phyloP scores from a whole-genome alignment of 2,329 filamentous ascomycete genomes.

The Teratosphaeria zuluensis region DNA sequence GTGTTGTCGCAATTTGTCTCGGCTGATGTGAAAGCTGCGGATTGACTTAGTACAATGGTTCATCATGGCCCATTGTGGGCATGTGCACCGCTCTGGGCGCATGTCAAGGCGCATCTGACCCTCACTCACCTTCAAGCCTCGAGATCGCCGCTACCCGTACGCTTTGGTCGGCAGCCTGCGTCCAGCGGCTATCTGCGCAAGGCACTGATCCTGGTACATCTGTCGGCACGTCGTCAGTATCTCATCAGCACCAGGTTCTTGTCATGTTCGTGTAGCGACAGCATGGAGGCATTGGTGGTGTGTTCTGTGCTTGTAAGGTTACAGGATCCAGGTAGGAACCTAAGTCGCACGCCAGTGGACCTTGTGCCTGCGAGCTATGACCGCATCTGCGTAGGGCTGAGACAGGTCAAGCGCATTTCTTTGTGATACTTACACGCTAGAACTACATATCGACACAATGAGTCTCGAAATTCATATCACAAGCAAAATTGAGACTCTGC shows the following conservation, averaged over 20 bases:
- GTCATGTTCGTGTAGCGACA: neutral
- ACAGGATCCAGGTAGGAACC: neutral
- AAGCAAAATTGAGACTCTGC: neutral
- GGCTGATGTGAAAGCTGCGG: neutral
- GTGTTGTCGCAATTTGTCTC: neutral
- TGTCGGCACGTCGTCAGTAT: neutral
- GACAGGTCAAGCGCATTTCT: neutral
- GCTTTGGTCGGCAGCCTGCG: neutral
- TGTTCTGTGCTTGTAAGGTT: neutral
- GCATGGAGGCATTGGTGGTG: neutral
- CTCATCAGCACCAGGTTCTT: neutral
- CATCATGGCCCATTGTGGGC: neutral
- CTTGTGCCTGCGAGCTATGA: neutral
- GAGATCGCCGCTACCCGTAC: neutral
- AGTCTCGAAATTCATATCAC: neutral
- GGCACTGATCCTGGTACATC: neutral
- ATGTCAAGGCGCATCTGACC: neutral
- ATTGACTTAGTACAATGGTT: neutral
- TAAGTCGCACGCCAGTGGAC: neutral
- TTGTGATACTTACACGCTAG: neutral
- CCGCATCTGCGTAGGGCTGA: neutral
- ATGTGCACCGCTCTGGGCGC: neutral
- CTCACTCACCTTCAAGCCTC: neutral
- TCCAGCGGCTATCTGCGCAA: neutral
- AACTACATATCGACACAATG: neutral